A percentile compares a stretch with the other conserved stretches of the same genome.
phyloP scores from a whole-genome alignment of 768 basidiomycete genomes.

The Xerocomellus intermedius region DNA sequence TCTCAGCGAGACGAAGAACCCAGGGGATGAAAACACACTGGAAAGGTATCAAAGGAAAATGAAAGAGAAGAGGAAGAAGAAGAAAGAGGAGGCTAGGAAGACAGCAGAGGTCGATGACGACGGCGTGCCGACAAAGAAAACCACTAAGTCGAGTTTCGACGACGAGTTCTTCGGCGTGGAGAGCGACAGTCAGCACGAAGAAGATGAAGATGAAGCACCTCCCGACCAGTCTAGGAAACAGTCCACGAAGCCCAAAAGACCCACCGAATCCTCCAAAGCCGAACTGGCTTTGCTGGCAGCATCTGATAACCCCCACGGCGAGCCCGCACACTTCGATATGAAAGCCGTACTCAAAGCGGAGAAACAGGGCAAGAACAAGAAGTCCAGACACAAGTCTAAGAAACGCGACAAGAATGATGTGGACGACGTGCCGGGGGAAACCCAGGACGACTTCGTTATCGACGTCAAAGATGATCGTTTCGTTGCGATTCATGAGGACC shows the following conservation, averaged over 20 bases:
- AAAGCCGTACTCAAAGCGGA: conserved; percentile 86
- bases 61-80: conserved; percentile 82
- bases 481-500: conserved; percentile 82
- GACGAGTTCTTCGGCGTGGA: conserved; percentile 80
- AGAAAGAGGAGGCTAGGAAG: conserved; percentile 65
- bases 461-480: conserved; percentile 89
- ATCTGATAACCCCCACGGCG: conserved; percentile 51
- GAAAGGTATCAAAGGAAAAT: conserved; percentile 88
- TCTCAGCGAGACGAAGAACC: conserved; percentile 52
- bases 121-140: conserved; percentile 13
- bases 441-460: conserved; percentile 79
- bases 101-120: conserved; percentile 25
- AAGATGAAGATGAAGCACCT: conserved; percentile 22
- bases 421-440: conserved; percentile 55
- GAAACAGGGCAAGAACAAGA: conserved; percentile 50
- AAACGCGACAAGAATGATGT: conserved; percentile 26
- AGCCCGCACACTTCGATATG: conserved; percentile 85
- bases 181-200: conserved; percentile 24
- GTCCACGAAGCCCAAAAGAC: conserved; percentile 23
- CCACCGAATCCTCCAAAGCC: conserved; percentile 37
- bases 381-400: conserved; percentile 37
- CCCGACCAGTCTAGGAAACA: conserved; percentile 22
- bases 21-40: conserved; percentile 79
- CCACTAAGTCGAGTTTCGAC: conserved; percentile 9
- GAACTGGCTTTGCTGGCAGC: conserved; percentile 65